These are phyloP conservation scores for Graphium sp. DNA, from an alignment of 2,329 filamentous ascomycete species.

Conservation along the genomic window DNA sequence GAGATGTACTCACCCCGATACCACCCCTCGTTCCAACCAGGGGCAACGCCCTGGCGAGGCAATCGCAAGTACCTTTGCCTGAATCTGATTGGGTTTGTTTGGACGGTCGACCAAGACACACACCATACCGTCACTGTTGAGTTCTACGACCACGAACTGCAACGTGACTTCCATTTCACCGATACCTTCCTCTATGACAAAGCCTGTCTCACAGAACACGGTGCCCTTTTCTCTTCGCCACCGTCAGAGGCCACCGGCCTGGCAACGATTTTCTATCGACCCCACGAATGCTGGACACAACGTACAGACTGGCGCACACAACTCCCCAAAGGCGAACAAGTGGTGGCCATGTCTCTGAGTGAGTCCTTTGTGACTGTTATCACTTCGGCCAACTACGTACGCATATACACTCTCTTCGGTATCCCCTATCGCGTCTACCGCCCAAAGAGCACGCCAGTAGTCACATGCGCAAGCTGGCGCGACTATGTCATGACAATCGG, in stretches of 20 bases:
- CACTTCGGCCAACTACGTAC: slow-evolving; percentile 74
- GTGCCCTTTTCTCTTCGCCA: slow-evolving; percentile 71
- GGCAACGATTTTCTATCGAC: slow-evolving; percentile 89
- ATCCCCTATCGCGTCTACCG: slow-evolving; percentile 79
- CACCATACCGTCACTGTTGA: slow-evolving; percentile 91
- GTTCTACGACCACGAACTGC: slow-evolving; percentile 87
- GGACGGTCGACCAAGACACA: slow-evolving; percentile 91
- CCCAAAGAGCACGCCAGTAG: slow-evolving; percentile 76
- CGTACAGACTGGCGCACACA: slow-evolving; percentile 79
- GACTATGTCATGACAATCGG: slow-evolving; percentile 95
- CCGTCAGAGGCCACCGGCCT: slow-evolving; percentile 42
- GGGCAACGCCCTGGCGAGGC: slow-evolving; percentile 89
- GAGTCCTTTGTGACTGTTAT: slow-evolving; percentile 82
- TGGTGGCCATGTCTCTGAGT: slow-evolving; percentile 78
- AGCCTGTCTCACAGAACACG: slow-evolving; percentile 75
- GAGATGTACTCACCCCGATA: too few species aligned
- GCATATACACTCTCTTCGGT: slow-evolving; percentile 85
- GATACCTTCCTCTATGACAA: slow-evolving; percentile 95
- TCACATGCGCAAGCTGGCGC: slow-evolving; percentile 85
- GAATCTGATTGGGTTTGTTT: slow-evolving; percentile 86
- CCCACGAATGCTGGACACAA: slow-evolving; percentile 92
- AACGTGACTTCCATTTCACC: slow-evolving; percentile 93
- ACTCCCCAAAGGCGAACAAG: slow-evolving; percentile 72
- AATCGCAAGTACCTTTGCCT: slow-evolving; percentile 87
- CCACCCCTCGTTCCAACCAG: slow-evolving; percentile 76